Evolutionary conservation across 805 yeast genomes (phyloP).

Genomic region (Debaryomyces hansenii): DNA sequence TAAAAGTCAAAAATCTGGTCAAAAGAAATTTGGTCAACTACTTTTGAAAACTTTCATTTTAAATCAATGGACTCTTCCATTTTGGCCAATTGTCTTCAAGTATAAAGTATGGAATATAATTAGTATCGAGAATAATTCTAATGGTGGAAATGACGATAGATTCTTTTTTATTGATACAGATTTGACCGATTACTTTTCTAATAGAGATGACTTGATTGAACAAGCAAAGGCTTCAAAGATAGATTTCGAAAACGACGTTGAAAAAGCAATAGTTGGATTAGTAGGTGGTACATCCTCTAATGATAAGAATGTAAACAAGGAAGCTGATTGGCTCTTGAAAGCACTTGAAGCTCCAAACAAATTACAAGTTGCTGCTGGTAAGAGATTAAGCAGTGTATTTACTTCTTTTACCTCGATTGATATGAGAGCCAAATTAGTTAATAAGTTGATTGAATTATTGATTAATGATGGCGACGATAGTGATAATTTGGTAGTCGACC

Average conservation of each 20-base stretch:
- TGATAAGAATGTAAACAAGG: constrained; percentile 53
- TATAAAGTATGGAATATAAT: constrained; percentile 37
- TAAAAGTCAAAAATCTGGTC: constrained; percentile 45
- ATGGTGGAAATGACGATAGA: constrained; percentile 30
- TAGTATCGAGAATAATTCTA: constrained; percentile 16
- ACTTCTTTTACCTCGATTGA: constrained; percentile 52
- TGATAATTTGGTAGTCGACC: constrained; percentile 29
- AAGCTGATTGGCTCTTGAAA: constrained; percentile 59
- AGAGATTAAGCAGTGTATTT: constrained; percentile 58
- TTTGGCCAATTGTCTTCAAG: constrained; percentile 49
- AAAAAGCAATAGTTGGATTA: constrained; percentile 54
- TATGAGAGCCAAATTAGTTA: constrained; percentile 54
- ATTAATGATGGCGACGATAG: constrained; percentile 37
- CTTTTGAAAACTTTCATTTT: constrained; percentile 61
- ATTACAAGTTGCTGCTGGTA: constrained; percentile 45
- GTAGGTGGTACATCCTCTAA: constrained; percentile 47
- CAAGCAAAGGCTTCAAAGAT: constrained; percentile 50
- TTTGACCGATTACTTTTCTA: constrained; percentile 22
- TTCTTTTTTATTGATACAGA: constrained; percentile 31
- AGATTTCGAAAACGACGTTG: constrained; percentile 52
- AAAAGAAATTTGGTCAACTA: constrained; percentile 56
- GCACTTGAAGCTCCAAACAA: constrained; percentile 45
- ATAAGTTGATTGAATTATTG: constrained; percentile 50
- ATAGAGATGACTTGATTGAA: constrained; percentile 45
- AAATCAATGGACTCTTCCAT: constrained; percentile 55